Percentiles rank a stretch among this genome's conserved stretches.
Conservation (phyloP, 257 asterid genomes). For the Pogostemon cablin region DNA sequence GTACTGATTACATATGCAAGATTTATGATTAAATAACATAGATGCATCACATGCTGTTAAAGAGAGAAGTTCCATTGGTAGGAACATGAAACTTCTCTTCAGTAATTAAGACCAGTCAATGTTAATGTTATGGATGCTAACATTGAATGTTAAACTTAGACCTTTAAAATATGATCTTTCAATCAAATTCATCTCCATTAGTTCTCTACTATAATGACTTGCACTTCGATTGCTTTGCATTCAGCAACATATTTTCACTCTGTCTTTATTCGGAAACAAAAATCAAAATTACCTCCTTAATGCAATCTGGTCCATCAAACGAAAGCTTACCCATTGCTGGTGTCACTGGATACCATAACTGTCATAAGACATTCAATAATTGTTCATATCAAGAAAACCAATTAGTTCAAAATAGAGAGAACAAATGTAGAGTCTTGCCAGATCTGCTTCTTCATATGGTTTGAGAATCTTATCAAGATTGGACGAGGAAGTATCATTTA, state of each 20-base stretch:
- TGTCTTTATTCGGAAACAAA: neutral
- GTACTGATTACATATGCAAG: neutral
- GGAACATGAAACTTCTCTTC: neutral
- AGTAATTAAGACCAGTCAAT: neutral
- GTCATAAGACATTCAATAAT: constrained; percentile 23
- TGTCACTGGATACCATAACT: constrained; percentile 96
- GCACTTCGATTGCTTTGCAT: neutral
- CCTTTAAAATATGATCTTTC: neutral
- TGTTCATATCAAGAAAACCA: constrained; percentile 10
- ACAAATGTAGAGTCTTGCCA: constrained; percentile 52
- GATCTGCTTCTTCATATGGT: constrained; percentile 77
- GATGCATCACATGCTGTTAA: neutral
- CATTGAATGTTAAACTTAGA: neutral
- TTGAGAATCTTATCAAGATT: constrained; percentile 66
- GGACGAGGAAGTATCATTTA: constrained; percentile 57
- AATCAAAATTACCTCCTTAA: constrained; percentile 64
- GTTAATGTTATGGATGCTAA: neutral
- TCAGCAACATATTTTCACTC: neutral
- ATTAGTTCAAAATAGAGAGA: neutral
- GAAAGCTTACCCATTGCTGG: constrained; percentile 90
- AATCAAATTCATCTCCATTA: neutral
- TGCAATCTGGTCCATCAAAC: constrained; percentile 85
- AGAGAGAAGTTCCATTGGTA: neutral
- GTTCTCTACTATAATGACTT: neutral
- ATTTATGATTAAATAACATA: no score